phyloP scores from a whole-genome alignment of 73 alveolate species.

The Urostyla sp. region DNA sequence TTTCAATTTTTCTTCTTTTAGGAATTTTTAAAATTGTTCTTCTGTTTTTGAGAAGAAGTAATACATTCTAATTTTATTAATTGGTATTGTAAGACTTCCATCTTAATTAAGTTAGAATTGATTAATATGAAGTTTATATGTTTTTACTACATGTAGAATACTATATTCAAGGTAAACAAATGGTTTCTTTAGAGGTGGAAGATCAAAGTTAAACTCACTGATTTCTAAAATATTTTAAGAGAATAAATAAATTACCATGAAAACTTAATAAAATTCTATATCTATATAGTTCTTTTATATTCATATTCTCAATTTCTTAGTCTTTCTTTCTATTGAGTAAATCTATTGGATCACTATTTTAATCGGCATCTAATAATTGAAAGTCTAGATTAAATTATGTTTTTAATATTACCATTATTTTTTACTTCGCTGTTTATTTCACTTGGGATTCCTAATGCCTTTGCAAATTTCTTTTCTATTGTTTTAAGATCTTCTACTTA shows the following conservation, averaged over 20 bases:
- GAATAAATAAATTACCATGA: conserved; percentile 34
- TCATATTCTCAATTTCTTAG: conserved; percentile 29
- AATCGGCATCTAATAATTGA: not conserved
- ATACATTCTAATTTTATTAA: conserved; percentile 75
- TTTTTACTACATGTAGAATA: conserved; percentile 58
- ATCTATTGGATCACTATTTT: conserved; percentile 18
- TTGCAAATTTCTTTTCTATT: conserved; percentile 54
- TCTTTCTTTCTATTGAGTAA: conserved; percentile 30
- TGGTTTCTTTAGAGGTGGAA: conserved; percentile 43
- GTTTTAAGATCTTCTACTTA: conserved; percentile 72
- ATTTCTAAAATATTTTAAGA: conserved; percentile 12
- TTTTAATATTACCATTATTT: not conserved
- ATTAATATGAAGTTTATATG: conserved; percentile 33
- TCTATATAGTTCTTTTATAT: conserved; percentile 27
- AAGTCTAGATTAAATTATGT: not conserved
- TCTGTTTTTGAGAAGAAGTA: conserved; percentile 67
- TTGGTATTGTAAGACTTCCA: conserved; percentile 30
- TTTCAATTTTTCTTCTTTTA: conserved; percentile 22
- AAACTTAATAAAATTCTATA: conserved; percentile 52
- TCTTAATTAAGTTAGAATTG: conserved; percentile 15
- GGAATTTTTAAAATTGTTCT: not conserved
- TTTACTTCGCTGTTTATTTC: not conserved
- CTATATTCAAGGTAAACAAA: conserved; percentile 62
- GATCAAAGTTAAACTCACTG: conserved; percentile 30
- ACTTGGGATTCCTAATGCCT: conserved; percentile 59